Base-by-base conservation (phyloP, 352 stramenopile species). In the Globisporangium acanthophoron region DNA sequence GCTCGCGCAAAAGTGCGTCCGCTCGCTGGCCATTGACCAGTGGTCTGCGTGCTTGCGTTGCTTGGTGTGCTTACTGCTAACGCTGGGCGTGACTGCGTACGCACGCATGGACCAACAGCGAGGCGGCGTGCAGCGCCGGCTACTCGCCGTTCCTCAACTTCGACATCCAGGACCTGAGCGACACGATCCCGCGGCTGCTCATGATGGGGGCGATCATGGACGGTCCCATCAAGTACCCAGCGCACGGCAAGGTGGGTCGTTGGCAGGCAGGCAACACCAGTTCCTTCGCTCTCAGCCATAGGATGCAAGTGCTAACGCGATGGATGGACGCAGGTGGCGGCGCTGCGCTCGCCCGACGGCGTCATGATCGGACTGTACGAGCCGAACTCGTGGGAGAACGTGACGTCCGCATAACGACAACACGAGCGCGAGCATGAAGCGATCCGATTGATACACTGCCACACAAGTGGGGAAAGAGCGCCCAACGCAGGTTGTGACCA, bases 341-440 rank as follows among this genome's bases (percentile, higher is more conserved):
- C 86, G 16, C 48, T 97, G 40, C 89, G 89, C 21, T 96, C 84
- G 24, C 89, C 89, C 0, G 89, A 97, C 62, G 89, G 89, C 45
- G 84, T 96, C 53, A 97, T 97, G 89, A 96, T 97, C 56, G 89
- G 89, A 4, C 74, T 97, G 27, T 97, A 96, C 64, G 87, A 96
- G 59, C 83, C 88, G 27, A 96, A 96, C 61, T 85, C 82, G 49
- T 91, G 81, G 82, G 82, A 91, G 5, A 90, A 87, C 51, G 85
- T 90, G 47, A 94, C 85, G 52, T 91, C 85, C 7, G 77, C 52
- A 52, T 65, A 39, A 56, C 37, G 5, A 18, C 37, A 43, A 12
- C 37, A 43, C 3, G 9, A 13, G 2, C 8, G 12, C 11, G 35
- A 5, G 12, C 35, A 15, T 12, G 35, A 37, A 37, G 33, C 33